phyloP scores from a whole-genome alignment of 768 basidiomycete genomes.

The Strobilomyces echinocephalus region DNA sequence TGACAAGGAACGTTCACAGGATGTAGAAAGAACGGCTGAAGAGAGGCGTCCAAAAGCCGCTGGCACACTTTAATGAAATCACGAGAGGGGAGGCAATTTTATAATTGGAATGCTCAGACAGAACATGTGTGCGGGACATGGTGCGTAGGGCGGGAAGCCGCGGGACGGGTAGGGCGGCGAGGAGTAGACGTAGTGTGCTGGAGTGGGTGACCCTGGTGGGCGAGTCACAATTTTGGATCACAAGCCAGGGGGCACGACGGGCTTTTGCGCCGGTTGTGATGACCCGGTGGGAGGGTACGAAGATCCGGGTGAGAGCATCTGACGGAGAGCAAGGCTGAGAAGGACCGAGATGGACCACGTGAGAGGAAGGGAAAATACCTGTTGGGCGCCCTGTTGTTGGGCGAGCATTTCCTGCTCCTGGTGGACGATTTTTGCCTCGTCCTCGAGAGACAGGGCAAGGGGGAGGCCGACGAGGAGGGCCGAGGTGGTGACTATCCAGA shows the following conservation, averaged over 20 bases:
- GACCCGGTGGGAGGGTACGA: constrained; percentile 49
- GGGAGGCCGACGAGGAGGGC: constrained; percentile 93
- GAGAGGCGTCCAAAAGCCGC: constrained; percentile 28
- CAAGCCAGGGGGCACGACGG: constrained; percentile 83
- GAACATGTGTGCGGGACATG: constrained; percentile 18
- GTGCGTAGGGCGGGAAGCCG: constrained; percentile 10
- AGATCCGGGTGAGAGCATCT: constrained; percentile 71
- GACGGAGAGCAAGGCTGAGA: constrained; percentile 13
- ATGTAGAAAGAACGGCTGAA: constrained; percentile 8
- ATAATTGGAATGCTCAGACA: constrained; percentile 28
- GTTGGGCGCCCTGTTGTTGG: constrained; percentile 89
- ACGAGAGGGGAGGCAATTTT: constrained; percentile 19
- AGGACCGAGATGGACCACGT: background rate
- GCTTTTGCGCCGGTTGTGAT: constrained; percentile 38
- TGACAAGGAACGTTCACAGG: constrained; percentile 18
- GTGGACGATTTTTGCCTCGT: constrained; percentile 89
- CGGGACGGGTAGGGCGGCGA: constrained; percentile 14
- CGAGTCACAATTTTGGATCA: constrained; percentile 32
- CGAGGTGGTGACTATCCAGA: constrained; percentile 93
- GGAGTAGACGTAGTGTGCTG: background rate
- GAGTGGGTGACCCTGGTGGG: background rate
- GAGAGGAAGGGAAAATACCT: constrained; percentile 46
- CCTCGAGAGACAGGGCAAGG: constrained; percentile 88
- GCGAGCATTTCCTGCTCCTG: constrained; percentile 94
- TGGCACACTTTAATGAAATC: constrained; percentile 11